These are phyloP conservation scores for Coemansia sp. DNA, from an alignment of 192 early-diverging fungal species.

Conservation along the genomic window DNA sequence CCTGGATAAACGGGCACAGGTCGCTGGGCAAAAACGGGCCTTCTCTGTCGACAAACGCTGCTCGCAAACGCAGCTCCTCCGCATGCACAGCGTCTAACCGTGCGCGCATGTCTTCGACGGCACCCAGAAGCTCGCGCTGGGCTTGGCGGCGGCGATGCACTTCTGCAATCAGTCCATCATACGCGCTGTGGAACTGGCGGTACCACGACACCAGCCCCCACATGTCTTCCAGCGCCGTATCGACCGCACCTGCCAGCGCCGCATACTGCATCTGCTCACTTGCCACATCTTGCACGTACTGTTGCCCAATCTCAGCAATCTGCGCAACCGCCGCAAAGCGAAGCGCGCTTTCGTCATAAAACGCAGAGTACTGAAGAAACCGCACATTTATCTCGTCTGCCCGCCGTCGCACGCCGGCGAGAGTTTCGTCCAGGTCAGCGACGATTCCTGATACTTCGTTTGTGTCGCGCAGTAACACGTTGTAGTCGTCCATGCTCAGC, in stretches of 20 bases:
- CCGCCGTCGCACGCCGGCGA: conserved; percentile 27
- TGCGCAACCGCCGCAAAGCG: conserved; percentile 24
- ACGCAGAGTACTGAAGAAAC: conserved; percentile 42
- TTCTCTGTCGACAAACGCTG: conserved; percentile 41
- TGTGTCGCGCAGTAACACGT: conserved; percentile 46
- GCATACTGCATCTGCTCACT: conserved; percentile 25
- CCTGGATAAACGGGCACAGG: conserved; percentile 55
- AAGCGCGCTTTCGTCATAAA: conserved; percentile 29
- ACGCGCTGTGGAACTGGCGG: conserved; percentile 47
- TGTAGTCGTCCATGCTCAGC: conserved; percentile 50
- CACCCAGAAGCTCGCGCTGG: conserved; percentile 28
- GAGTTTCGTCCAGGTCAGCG: conserved; percentile 29
- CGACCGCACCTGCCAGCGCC: conserved; percentile 11
- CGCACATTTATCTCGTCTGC: conserved; percentile 48
- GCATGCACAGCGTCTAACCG: conserved; percentile 32
- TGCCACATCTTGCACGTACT: conserved; percentile 12
- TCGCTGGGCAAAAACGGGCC: conserved; percentile 52
- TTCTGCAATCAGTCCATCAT: conserved; percentile 47
- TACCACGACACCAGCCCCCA: conserved; percentile 53
- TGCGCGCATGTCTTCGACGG: conserved; percentile 45
- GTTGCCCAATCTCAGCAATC: conserved; percentile 15
- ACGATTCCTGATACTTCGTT: conserved; percentile 45
- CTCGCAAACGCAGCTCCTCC: conserved; percentile 34
- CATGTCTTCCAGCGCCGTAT: conserved; percentile 34
- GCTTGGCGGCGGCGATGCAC: conserved; percentile 46